Conservation (phyloP, 2,329 filamentous ascomycete genomes). For the Cercospora zeae-maydis region DNA sequence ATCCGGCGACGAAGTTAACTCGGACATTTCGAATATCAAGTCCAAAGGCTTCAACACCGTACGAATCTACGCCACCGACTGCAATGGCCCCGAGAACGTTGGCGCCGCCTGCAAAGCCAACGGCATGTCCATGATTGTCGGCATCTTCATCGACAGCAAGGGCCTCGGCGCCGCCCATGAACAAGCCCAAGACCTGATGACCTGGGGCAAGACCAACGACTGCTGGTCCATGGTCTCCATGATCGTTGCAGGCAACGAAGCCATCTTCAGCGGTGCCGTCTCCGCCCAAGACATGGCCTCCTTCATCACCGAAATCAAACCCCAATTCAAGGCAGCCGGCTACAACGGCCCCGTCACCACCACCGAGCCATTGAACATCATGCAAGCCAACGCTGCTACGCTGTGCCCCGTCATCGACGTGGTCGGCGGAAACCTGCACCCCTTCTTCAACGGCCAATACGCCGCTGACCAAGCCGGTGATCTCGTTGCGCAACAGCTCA, state of each 20-base stretch:
- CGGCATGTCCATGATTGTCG: conserved; percentile 76
- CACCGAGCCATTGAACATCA: conserved; percentile 77
- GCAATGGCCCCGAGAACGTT: conserved; percentile 72
- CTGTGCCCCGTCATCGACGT: conserved; percentile 76
- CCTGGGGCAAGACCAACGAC: conserved; percentile 65
- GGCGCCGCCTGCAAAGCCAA: conserved; percentile 63
- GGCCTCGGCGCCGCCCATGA: conserved; percentile 56
- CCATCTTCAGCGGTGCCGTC: conserved; percentile 71
- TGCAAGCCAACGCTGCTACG: conserved; percentile 58
- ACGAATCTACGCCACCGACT: conserved; percentile 91
- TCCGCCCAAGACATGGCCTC: conserved; percentile 60
- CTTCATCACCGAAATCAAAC: conserved; percentile 67
- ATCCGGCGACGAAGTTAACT: conserved; percentile 37
- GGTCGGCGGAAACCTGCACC: conserved; percentile 81
- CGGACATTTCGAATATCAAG: conserved; percentile 44
- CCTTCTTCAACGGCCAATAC: conserved; percentile 81
- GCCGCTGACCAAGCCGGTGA: conserved; percentile 63
- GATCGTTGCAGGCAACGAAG: conserved; percentile 87
- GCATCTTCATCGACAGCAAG: conserved; percentile 73
- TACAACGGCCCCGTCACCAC: conserved; percentile 77
- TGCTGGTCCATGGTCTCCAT: conserved; percentile 70
- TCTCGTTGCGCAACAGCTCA: conserved; percentile 72
- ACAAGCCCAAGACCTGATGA: conserved; percentile 70
- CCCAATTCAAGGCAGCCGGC: conserved; percentile 51
- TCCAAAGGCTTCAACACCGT: conserved; percentile 58